Evolutionary conservation across 2,329 filamentous ascomycete genomes (phyloP).

Genomic region (Ceratocystis variospora): DNA sequence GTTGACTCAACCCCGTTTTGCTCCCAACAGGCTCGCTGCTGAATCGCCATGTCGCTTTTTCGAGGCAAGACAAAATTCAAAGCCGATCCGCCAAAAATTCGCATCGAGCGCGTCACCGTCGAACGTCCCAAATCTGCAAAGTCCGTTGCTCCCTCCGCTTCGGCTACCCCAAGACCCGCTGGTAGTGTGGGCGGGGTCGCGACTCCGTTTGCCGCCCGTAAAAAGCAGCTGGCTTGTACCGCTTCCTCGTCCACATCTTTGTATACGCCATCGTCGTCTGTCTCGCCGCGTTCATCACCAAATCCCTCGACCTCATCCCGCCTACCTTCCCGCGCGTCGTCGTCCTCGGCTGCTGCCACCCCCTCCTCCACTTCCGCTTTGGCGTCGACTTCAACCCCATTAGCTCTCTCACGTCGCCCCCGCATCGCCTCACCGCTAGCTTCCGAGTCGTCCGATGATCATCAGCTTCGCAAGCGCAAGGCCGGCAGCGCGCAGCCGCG

Average conservation of each 20-base stretch:
- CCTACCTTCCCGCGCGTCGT: conserved; percentile 8
- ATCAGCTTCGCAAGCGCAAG: conserved; percentile 35
- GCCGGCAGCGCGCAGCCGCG: conserved; percentile 25
- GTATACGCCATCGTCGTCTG: conserved; percentile 12
- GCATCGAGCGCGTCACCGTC: conserved; percentile 40
- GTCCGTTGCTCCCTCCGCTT: conserved; percentile 26
- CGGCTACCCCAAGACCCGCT: conserved; percentile 21
- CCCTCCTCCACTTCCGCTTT: background rate
- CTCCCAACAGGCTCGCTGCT: background rate
- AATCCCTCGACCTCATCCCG: conserved; percentile 17
- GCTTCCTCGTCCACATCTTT: conserved; percentile 15
- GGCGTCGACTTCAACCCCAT: background rate
- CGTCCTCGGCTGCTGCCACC: conserved; percentile 7
- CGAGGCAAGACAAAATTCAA: conserved; percentile 38
- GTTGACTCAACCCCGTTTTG: background rate
- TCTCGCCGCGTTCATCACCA: conserved; percentile 17
- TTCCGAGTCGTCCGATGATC: conserved; percentile 14
- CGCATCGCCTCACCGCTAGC: conserved; percentile 14
- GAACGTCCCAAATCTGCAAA: conserved; percentile 30
- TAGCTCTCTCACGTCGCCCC: conserved; percentile 6
- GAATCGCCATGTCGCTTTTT: conserved; percentile 26
- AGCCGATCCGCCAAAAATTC: conserved; percentile 36
- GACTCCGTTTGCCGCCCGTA: conserved; percentile 20
- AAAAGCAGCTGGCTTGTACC: conserved; percentile 11
- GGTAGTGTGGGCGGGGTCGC: background rate